Percentiles rank a stretch among this genome's conserved stretches.
phyloP scores from a whole-genome alignment of 2,329 filamentous ascomycete genomes.

The Epichloe aotearoae region DNA sequence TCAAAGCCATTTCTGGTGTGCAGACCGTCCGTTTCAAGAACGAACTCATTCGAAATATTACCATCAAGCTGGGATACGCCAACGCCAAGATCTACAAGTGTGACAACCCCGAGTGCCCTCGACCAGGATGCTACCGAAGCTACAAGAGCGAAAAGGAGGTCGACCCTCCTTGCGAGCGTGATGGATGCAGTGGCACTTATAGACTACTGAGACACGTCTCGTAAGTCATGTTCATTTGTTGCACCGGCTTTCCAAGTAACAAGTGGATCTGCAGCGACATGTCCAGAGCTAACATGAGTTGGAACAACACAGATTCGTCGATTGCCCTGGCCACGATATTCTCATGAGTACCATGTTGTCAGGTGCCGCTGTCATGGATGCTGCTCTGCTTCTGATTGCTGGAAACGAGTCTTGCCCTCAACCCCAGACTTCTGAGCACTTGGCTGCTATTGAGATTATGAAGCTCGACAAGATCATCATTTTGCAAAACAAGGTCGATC shows the following conservation, averaged over 20 bases:
- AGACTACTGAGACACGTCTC: constrained; percentile 82
- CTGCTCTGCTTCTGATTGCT: constrained; percentile 86
- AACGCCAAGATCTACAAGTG: constrained; percentile 99
- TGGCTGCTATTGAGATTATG: constrained; percentile 99
- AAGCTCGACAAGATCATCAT: constrained; percentile 99
- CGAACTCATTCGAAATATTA: constrained; percentile 97
- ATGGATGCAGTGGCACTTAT: constrained; percentile 81
- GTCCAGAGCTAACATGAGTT: constrained; percentile 7
- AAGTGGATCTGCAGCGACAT: background rate
- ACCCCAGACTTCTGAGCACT: constrained; percentile 95
- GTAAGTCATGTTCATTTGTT: constrained; percentile 37
- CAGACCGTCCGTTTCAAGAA: constrained; percentile 99
- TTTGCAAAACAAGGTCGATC: constrained; percentile 97
- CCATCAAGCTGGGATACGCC: constrained; percentile 98
- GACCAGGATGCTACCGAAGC: constrained; percentile 89
- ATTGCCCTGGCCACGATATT: constrained; percentile 99
- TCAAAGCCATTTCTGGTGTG: constrained; percentile 97
- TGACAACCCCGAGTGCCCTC: constrained; percentile 78
- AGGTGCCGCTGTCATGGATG: constrained; percentile 98
- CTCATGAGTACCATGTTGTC: constrained; percentile 99
- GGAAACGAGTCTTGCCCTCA: constrained; percentile 98
- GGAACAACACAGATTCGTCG: constrained; percentile 58
- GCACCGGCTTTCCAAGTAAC: background rate
- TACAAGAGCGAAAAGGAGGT: constrained; percentile 99
- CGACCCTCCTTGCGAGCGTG: constrained; percentile 87